phyloP scores from a whole-genome alignment of 345 rosid species.

The Linum tenue region DNA sequence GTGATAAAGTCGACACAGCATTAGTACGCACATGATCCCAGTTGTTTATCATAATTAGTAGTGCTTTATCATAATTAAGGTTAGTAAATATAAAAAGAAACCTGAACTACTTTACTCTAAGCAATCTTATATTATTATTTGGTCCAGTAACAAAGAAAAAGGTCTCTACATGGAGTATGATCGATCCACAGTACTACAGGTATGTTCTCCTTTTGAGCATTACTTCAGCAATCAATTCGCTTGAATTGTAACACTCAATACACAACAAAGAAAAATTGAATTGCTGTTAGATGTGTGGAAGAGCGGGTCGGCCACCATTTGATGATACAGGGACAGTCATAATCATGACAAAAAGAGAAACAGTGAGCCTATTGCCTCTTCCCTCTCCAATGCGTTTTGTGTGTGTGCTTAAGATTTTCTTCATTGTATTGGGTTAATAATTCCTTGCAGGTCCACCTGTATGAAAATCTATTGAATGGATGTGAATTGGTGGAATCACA shows the following conservation, averaged over 20 bases:
- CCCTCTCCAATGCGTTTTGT: conserved; percentile 10
- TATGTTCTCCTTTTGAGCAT: conserved; percentile 15
- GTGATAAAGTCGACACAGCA: conserved; percentile 87
- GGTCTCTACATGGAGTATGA: conserved; percentile 90
- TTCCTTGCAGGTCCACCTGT: conserved; percentile 67
- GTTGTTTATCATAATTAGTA: conserved; percentile 4
- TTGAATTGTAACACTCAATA: too few species aligned
- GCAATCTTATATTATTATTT: conserved; percentile 6
- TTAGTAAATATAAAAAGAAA: not conserved
- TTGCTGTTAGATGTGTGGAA: conserved; percentile 73
- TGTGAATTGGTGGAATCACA: conserved; percentile 96
- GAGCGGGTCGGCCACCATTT: conserved; percentile 99
- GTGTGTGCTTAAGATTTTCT: conserved; percentile 9
- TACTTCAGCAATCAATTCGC: not conserved
- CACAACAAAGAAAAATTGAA: not conserved
- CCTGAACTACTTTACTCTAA: not conserved
- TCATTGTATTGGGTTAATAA: conserved; percentile 10
- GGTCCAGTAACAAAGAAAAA: conserved; percentile 82
- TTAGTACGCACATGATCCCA: conserved; percentile 51
- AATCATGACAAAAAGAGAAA: conserved; percentile 95
- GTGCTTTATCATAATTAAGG: conserved; percentile 2
- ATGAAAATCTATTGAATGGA: conserved; percentile 87
- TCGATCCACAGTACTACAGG: conserved; percentile 84
- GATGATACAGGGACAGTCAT: conserved; percentile 85
- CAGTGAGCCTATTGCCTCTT: conserved; percentile 37